phyloP scores from a whole-genome alignment of 495 filamentous ascomycete genomes.

The Penicillium atrosanguineum region DNA sequence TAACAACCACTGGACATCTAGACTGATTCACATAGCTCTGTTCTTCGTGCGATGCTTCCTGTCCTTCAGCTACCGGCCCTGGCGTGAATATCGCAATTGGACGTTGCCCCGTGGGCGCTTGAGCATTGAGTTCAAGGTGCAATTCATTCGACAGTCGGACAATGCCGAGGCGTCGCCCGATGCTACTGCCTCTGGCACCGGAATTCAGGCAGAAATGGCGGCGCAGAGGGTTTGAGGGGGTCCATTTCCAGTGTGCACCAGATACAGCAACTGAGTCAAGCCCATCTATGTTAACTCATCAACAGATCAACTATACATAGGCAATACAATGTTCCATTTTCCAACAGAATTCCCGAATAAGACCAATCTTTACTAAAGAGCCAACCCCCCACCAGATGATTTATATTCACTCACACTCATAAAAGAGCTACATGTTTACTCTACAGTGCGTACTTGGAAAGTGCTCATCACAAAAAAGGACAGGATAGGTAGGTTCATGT shows the following conservation, averaged over 20 bases:
- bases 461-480: not conserved
- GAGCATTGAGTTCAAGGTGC: constrained; percentile 3
- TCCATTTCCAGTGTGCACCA: not conserved
- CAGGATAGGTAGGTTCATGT: not conserved
- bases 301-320: constrained; percentile 3
- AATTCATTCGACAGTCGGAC: constrained; percentile 4
- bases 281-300: constrained; percentile 1
- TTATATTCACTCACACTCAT: not conserved
- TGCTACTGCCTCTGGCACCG: not conserved
- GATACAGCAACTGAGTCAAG: constrained; percentile 1
- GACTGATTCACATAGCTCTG: constrained; percentile 3
- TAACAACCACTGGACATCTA: constrained; percentile 1
- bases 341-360: not conserved
- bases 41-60: constrained; percentile 5
- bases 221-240: constrained; percentile 1
- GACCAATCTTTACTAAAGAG: not conserved
- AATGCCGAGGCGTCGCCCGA: not conserved
- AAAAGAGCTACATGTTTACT: constrained; percentile 1
- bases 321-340: constrained; percentile 2
- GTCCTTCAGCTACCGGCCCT: constrained; percentile 6
- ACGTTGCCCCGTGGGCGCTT: constrained; percentile 4
- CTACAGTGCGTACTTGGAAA: constrained; percentile 1
- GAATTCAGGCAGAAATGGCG: constrained; percentile 3
- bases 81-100: constrained; percentile 6
- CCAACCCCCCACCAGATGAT: not conserved